These are phyloP conservation scores for Acer negundo DNA, from an alignment of 345 rosid species.

Conservation along the genomic window DNA sequence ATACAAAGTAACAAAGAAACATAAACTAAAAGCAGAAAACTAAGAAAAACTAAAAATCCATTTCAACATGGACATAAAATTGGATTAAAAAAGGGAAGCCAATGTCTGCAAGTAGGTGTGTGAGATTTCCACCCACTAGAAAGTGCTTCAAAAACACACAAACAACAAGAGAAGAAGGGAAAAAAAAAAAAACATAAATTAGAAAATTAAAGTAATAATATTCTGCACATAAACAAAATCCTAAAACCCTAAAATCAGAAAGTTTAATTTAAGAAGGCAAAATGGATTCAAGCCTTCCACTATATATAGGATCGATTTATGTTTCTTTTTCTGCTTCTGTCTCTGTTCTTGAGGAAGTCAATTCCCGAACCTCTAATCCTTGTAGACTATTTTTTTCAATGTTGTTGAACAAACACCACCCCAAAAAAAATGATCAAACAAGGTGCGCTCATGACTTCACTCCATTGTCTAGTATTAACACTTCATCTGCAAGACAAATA, in stretches of 20 bases:
- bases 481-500: too few species aligned
- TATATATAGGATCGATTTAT: not conserved
- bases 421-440: constrained; percentile 37
- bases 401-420: not conserved
- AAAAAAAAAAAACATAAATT: not conserved
- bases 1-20: not conserved
- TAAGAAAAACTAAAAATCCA: not conserved
- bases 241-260: constrained; percentile 19
- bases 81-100: constrained; percentile 1
- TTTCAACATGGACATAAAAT: constrained; percentile 20
- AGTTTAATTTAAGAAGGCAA: not conserved
- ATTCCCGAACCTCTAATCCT: constrained; percentile 80
- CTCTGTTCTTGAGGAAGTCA: constrained; percentile 52
- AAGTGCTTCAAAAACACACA: constrained; percentile 21
- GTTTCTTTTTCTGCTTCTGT: constrained; percentile 16
- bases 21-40: not conserved
- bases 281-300: not conserved
- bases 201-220: constrained; percentile 4
- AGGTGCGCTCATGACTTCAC: constrained; percentile 98
- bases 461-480: constrained; percentile 22
- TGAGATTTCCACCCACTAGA: constrained; percentile 15
- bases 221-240: constrained; percentile 11
- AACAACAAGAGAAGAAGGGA: constrained; percentile 21
- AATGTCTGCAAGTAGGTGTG: constrained; percentile 10
- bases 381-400: not conserved